These are phyloP conservation scores for Solanum hybrid DNA, from an alignment of 305 asterid species.

Conservation along the genomic window DNA sequence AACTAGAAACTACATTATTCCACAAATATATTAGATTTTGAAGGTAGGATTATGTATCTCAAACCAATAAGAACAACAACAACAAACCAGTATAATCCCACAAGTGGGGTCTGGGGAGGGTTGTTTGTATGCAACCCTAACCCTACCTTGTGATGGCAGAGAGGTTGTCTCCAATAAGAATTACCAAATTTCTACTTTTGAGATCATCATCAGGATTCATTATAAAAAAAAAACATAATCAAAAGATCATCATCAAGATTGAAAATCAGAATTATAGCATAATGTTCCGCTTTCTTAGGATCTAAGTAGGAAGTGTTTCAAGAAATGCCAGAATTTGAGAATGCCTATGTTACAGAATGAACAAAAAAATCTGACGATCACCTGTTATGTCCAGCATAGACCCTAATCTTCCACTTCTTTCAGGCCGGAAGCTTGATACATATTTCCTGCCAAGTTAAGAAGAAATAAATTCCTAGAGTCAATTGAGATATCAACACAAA, in stretches of 20 bases:
- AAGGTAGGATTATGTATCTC: not conserved
- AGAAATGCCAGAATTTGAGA: not conserved
- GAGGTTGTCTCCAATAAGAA: not conserved
- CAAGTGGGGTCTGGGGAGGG: not conserved
- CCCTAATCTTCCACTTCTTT: conserved; percentile 59
- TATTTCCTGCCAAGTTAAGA: conserved; percentile 44
- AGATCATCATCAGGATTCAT: not conserved
- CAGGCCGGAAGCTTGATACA: conserved; percentile 57
- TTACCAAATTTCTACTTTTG: not conserved
- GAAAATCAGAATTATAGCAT: not conserved
- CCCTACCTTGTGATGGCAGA: not conserved
- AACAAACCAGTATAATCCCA: not conserved
- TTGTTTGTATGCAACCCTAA: not conserved
- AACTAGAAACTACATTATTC: not conserved
- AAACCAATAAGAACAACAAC: not conserved
- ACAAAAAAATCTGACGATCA: conserved; percentile 18
- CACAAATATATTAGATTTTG: not conserved
- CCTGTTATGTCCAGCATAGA: conserved; percentile 47
- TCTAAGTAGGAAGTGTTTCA: not conserved
- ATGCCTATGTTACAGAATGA: not conserved
- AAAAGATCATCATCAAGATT: not conserved
- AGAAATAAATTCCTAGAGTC: not conserved
- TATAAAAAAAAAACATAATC: not conserved
- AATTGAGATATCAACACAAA: not conserved
- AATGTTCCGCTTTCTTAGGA: not conserved